A percentile compares a stretch with the other conserved stretches of the same genome.
Evolutionary conservation across 2,329 filamentous ascomycete genomes (phyloP).

Genomic region (Cercospora sp.): DNA sequence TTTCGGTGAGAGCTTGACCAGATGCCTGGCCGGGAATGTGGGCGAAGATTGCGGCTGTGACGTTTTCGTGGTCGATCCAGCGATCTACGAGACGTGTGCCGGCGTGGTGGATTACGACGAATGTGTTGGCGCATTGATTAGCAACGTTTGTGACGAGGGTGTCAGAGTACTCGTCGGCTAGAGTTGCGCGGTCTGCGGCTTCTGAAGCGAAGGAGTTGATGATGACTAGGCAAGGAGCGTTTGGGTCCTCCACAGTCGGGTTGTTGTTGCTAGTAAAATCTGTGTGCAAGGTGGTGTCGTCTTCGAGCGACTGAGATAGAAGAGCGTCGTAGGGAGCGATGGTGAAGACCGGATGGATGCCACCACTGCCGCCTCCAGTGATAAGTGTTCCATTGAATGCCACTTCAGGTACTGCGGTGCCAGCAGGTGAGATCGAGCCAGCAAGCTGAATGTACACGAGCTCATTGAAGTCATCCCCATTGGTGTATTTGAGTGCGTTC

Average conservation of each 20-base stretch:
- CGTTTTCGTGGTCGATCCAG: slow-evolving; percentile 34
- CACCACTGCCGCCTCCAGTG: slow-evolving; percentile 35
- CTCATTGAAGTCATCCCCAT: slow-evolving; percentile 18
- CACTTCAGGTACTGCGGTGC: slow-evolving; percentile 20
- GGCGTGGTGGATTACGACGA: slow-evolving; percentile 38
- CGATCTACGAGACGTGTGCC: slow-evolving; percentile 34
- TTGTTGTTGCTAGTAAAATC: slow-evolving; percentile 30
- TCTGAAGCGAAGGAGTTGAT: slow-evolving; percentile 36
- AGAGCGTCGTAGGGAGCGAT: slow-evolving; percentile 35
- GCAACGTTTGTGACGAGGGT: slow-evolving; percentile 35
- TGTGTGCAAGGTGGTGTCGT: slow-evolving; percentile 29
- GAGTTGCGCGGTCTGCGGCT: slow-evolving; percentile 31
- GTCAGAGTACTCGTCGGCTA: slow-evolving; percentile 33
- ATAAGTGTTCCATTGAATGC: slow-evolving; percentile 36
- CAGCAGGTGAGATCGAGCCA: slow-evolving; percentile 12
- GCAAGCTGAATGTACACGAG: slow-evolving; percentile 17
- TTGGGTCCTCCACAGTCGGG: slow-evolving; percentile 27
- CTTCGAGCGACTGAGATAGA: slow-evolving; percentile 27
- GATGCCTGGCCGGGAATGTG: slow-evolving; percentile 29
- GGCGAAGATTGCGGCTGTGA: slow-evolving; percentile 26
- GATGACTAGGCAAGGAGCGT: slow-evolving; percentile 36
- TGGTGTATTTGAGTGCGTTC: slow-evolving; percentile 24
- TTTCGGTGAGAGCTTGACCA: slow-evolving; percentile 27
- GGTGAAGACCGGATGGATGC: slow-evolving; percentile 28
- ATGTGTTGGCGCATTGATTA: slow-evolving; percentile 35